Evolutionary conservation across 1,284 basidiomycete species (phyloP), one percentile per base, ranked within the genome.

Genomic region (Cryptococcus sp.): DNA sequence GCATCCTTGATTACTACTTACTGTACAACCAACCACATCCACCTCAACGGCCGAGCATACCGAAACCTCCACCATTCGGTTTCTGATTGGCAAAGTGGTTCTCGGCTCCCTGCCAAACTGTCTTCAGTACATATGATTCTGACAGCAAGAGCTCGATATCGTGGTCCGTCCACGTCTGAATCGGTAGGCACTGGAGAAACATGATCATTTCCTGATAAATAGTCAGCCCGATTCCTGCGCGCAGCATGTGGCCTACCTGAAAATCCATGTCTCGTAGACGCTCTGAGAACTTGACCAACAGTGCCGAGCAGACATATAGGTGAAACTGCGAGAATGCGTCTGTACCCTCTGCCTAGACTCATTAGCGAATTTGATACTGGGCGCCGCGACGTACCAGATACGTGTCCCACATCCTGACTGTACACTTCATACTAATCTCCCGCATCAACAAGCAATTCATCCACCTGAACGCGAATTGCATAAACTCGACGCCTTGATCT

Each of bases 391-490:
- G 25, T 21, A n/a, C 92, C 64, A 97, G 76, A 74, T 98, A 98
- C 7, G 93, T 96, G 72, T 98, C 92, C 92, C 92, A 98, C 92
- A 97, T 97, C 52, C 92, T 82, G 49, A 96, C 88, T 13, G 93
- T 96, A 71, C 94, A 94, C 64, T 86, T 84, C 49, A 96, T 90
- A 61, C 85, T 92, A 60, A 98, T 87, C 77, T 97, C 92, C 52
- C 92, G 82, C 92, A 98, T 96, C 54, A 97, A 79, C 48, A 98
- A 77, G 69, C 93, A 96, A 69, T 98, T 97, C 89, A 98, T 96
- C 92, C 92, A 98, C 46, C 93, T 81, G 76, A 98, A 98, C 37
- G 93, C 91, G 61, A 97, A 98, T 70, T 98, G 92, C 85, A 98
- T 94, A 67, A 94, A 98, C 76, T 97, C 91, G 61, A 98, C 91